A percentile compares a stretch with the other conserved stretches of the same genome.
These are phyloP conservation scores for Fusarium torulosum DNA, from an alignment of 2,329 filamentous ascomycete genomes.

Conservation along the genomic window DNA sequence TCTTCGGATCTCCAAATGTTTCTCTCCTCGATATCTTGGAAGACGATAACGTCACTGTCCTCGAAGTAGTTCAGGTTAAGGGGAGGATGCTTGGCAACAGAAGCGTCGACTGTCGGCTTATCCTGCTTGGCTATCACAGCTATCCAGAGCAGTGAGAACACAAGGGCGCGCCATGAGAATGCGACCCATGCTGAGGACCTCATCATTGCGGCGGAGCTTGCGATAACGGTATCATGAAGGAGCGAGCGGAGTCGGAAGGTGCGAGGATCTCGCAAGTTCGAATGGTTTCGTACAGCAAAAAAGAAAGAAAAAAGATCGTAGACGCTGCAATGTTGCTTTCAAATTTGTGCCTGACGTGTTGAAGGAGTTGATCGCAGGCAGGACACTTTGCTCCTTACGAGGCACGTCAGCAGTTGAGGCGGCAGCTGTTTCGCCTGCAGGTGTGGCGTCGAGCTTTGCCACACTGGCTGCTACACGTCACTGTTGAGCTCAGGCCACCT, in stretches of 20 bases:
- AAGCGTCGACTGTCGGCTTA: constrained; percentile 74
- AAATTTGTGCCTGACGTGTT: constrained; percentile 23
- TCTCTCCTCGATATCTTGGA: constrained; percentile 73
- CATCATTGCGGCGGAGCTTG: constrained; percentile 62
- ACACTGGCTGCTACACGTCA: constrained; percentile 34
- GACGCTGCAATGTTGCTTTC: constrained; percentile 21
- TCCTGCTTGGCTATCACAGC: constrained; percentile 68
- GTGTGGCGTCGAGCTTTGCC: constrained; percentile 44
- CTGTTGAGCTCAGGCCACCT: neutral
- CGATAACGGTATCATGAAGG: constrained; percentile 59
- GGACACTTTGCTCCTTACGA: constrained; percentile 47
- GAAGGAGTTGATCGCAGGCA: constrained; percentile 37
- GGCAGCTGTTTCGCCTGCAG: constrained; percentile 44
- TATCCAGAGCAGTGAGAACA: constrained; percentile 62
- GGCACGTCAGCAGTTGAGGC: constrained; percentile 48
- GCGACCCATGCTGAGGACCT: constrained; percentile 64
- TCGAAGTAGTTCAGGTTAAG: constrained; percentile 88
- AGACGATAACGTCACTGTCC: constrained; percentile 84
- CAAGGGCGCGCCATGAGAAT: constrained; percentile 63
- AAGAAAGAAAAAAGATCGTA: neutral
- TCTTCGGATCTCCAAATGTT: constrained; percentile 83
- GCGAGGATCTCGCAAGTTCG: constrained; percentile 21
- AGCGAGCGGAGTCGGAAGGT: constrained; percentile 19
- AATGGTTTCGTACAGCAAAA: constrained; percentile 5
- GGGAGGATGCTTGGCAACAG: constrained; percentile 75